A percentile compares a stretch with the other conserved stretches of the same genome.
Evolutionary conservation across 495 filamentous ascomycete genomes (phyloP).

Genomic region (Penicillium ucsense): DNA sequence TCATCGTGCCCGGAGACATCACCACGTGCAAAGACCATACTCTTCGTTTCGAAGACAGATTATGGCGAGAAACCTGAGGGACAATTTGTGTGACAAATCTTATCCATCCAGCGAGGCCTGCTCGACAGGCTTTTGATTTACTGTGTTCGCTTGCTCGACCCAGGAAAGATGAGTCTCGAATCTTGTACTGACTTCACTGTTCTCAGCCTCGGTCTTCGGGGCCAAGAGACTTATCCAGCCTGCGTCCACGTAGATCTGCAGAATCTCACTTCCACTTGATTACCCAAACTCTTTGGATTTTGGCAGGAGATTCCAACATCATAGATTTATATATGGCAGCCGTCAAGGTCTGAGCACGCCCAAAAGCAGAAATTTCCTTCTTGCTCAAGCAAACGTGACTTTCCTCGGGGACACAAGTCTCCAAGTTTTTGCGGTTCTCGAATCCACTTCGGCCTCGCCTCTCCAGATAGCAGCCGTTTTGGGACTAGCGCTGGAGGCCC

Average conservation of each 20-base stretch:
- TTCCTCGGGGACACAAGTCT: neutral
- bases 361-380: constrained; percentile 1
- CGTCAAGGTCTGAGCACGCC: neutral
- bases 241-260: too few relatives aligned
- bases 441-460: constrained; percentile 7
- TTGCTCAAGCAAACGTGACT: neutral
- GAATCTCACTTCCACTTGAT: too few relatives aligned
- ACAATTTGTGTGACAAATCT: neutral
- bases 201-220: too few relatives aligned
- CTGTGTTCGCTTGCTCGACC: too few relatives aligned
- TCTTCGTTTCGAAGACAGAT: neutral
- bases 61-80: neutral
- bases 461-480: constrained; percentile 18
- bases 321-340: neutral
- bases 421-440: neutral
- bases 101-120: neutral
- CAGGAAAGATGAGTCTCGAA: too few relatives aligned
- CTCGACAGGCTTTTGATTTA: too few relatives aligned
- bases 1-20: constrained; percentile 17
- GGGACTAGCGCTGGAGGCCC: constrained; percentile 13
- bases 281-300: too few relatives aligned
- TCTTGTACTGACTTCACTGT: too few relatives aligned
- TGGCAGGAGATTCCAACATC: too few relatives aligned
- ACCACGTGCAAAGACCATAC: constrained; percentile 19
- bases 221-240: too few relatives aligned